phyloP scores from a whole-genome alignment of 108 stramenopile species.

The Parmales sp. region DNA sequence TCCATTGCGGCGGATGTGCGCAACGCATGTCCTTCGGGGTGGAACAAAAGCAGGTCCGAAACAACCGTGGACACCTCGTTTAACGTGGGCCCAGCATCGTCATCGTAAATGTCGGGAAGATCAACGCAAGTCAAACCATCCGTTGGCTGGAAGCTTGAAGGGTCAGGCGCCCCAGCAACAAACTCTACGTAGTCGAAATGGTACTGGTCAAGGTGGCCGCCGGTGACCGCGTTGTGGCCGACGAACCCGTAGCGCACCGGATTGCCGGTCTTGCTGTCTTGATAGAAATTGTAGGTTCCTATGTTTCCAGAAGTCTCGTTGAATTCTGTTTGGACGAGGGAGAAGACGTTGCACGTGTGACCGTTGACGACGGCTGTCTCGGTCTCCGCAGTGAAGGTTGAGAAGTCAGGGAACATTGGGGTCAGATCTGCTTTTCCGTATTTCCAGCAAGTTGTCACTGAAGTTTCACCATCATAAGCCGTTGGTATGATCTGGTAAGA shows the following conservation, averaged over 20 bases:
- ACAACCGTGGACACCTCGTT: background rate
- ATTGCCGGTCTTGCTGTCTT: background rate
- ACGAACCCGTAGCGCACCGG: background rate
- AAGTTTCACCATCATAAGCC: background rate
- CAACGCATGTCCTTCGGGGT: background rate
- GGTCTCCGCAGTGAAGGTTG: background rate
- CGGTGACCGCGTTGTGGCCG: slow-evolving; percentile 6
- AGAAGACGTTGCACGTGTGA: background rate
- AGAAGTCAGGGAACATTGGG: background rate
- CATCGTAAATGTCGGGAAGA: too few relatives aligned
- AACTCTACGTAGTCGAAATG: background rate
- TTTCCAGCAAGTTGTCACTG: background rate
- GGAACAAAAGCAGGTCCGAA: background rate
- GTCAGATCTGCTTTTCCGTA: background rate
- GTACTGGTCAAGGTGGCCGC: slow-evolving; percentile 6
- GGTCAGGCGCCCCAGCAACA: background rate
- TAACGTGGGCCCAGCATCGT: background rate
- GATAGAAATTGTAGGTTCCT: background rate
- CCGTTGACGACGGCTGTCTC: background rate
- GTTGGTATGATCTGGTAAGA: background rate
- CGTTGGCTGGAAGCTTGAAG: background rate
- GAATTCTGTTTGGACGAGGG: background rate
- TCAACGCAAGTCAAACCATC: too few relatives aligned
- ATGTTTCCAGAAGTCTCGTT: background rate
- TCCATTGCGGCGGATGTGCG: background rate